Conservation (phyloP, 225 moss, liverwort and hornwort species). For the Pleurozium schreberi region DNA sequence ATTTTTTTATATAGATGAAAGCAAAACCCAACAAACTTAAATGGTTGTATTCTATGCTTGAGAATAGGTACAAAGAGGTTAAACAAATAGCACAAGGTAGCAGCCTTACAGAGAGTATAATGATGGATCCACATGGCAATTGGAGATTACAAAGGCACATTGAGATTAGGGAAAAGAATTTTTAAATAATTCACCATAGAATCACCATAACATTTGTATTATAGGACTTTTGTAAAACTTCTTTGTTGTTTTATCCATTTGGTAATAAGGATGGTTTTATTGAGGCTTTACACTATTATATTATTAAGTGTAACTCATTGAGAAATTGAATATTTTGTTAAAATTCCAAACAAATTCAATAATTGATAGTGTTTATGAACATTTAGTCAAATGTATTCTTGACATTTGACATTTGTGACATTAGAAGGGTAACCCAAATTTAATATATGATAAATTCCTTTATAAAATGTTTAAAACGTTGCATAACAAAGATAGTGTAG, state of each 20-base stretch:
- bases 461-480: not conserved
- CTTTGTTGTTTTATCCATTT: not conserved
- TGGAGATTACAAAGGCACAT: slow-evolving; percentile 19
- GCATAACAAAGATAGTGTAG: not conserved
- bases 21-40: not conserved
- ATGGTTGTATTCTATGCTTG: not conserved
- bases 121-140: slow-evolving; percentile 17
- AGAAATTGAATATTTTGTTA: not conserved
- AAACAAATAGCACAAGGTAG: not conserved
- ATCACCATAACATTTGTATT: not conserved
- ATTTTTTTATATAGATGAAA: not conserved
- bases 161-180: not conserved
- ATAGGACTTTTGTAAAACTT: not conserved
- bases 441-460: too few species aligned
- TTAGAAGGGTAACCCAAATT: too few species aligned
- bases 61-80: slow-evolving; percentile 4
- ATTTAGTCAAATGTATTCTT: not conserved
- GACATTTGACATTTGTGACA: not conserved
- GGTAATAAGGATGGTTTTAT: not conserved
- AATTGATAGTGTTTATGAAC: not conserved
- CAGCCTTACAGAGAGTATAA: slow-evolving; percentile 1
- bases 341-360: not conserved
- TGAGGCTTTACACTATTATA: not conserved
- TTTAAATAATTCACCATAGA: not conserved
- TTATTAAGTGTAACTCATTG: not conserved